Evolutionary conservation across 345 rosid genomes (phyloP).

Genomic region (Brassica rapa): DNA sequence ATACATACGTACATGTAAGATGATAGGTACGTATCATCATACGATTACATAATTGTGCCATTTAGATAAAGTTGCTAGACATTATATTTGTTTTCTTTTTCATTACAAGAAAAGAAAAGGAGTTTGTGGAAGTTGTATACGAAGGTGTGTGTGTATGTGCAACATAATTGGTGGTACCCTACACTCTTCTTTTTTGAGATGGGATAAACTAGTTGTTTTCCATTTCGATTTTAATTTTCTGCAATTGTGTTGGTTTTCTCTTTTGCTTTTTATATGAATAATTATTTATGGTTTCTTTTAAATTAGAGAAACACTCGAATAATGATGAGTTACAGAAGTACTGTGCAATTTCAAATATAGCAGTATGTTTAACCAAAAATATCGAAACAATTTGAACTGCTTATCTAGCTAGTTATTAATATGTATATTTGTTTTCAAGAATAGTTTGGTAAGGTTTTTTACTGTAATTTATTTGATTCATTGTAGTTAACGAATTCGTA

Average conservation of each 20-base stretch:
- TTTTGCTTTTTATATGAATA: background rate
- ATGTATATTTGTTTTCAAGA: background rate
- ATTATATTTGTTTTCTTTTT: background rate
- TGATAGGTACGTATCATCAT: slow-evolving; percentile 3
- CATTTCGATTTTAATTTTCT: slow-evolving; percentile 15
- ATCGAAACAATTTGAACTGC: background rate
- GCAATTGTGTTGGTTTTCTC: slow-evolving; percentile 21
- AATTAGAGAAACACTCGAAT: background rate
- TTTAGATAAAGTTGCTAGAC: slow-evolving; percentile 13
- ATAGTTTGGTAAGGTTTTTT: background rate
- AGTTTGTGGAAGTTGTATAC: slow-evolving; percentile 28
- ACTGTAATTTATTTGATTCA: background rate
- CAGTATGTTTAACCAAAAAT: background rate
- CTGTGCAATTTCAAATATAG: background rate
- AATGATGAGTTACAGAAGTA: background rate
- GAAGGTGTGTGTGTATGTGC: slow-evolving; percentile 24
- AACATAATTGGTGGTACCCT: slow-evolving; percentile 28
- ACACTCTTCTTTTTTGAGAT: slow-evolving; percentile 13
- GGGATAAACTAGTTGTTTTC: slow-evolving; percentile 9
- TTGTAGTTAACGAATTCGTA: background rate
- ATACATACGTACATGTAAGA: background rate
- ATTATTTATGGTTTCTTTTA: background rate
- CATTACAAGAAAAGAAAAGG: slow-evolving; percentile 25
- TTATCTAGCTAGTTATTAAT: slow-evolving; percentile 4
- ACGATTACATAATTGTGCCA: slow-evolving; percentile 26